phyloP scores from a whole-genome alignment of 192 early-diverging fungal genomes.

The Coemansia biformis region DNA sequence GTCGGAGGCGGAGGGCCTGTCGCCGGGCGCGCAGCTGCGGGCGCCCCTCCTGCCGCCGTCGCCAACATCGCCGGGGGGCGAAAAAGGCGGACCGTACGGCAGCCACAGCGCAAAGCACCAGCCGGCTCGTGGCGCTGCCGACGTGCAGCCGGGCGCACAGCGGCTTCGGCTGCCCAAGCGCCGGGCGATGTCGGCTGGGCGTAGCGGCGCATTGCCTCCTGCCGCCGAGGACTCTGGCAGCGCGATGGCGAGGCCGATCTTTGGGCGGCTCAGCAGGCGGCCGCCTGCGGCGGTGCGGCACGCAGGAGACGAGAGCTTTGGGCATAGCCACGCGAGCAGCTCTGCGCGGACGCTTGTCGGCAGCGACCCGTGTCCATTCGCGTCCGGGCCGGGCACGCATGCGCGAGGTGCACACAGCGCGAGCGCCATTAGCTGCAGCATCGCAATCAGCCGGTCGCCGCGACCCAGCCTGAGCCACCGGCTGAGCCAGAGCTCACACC shows the following conservation, averaged over 20 bases:
- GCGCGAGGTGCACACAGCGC: conserved; percentile 35
- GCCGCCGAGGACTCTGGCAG: conserved; percentile 9
- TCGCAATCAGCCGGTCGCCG: conserved; percentile 30
- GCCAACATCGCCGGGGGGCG: conserved; percentile 18
- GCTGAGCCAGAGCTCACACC: conserved; percentile 31
- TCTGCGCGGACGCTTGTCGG: neutral
- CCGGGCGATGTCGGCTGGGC: conserved; percentile 29
- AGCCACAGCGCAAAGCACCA: conserved; percentile 11
- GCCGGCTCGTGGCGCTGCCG: conserved; percentile 14
- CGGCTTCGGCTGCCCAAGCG: conserved; percentile 46
- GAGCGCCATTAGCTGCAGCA: conserved; percentile 30
- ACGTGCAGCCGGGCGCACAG: conserved; percentile 15
- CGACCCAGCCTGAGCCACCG: conserved; percentile 28
- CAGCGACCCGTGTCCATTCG: conserved; percentile 1
- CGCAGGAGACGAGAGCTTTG: neutral
- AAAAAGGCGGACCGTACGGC: conserved; percentile 24
- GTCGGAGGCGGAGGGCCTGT: conserved; percentile 6
- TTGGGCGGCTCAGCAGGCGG: conserved; percentile 3
- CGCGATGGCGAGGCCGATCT: conserved; percentile 16
- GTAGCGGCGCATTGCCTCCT: conserved; percentile 23
- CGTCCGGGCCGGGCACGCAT: conserved; percentile 5
- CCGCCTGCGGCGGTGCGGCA: conserved; percentile 2
- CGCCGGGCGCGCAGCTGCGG: conserved; percentile 7
- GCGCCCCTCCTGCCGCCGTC: conserved; percentile 29
- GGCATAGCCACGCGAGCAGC: neutral